These are phyloP conservation scores for Lyophyllum shimeji DNA, from an alignment of 768 basidiomycete genomes.

Conservation along the genomic window DNA sequence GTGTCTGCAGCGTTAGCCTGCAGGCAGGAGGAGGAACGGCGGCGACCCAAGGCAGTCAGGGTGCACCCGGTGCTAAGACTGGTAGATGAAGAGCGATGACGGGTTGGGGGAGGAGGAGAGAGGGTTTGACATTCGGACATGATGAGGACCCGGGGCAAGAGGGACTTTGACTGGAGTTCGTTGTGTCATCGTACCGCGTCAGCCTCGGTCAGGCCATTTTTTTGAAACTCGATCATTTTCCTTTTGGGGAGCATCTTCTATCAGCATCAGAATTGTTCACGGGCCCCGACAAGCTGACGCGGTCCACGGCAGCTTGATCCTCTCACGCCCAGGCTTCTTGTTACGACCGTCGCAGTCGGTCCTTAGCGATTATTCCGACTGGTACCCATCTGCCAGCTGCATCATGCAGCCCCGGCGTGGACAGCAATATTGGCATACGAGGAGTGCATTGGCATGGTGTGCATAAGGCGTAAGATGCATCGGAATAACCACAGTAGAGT, in stretches of 20 bases:
- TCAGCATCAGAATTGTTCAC: neutral
- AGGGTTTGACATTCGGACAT: constrained; percentile 21
- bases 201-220: constrained; percentile 10
- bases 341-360: too few relatives aligned
- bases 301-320: too few relatives aligned
- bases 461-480: constrained; percentile 6
- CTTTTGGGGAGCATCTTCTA: neutral
- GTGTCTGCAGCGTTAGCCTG: constrained; percentile 23
- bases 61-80: constrained; percentile 54
- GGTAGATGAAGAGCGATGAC: constrained; percentile 60
- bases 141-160: constrained; percentile 7
- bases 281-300: too few relatives aligned
- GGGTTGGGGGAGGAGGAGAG: constrained; percentile 41
- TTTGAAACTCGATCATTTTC: constrained; percentile 9
- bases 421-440: neutral
- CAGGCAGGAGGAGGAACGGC: constrained; percentile 51
- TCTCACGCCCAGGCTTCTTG: neutral
- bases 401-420: too few relatives aligned
- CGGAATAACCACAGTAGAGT: neutral
- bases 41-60: constrained; percentile 51
- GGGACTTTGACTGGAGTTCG: neutral
- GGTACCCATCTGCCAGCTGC: neutral
- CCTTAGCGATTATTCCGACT: neutral
- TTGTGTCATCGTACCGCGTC: constrained; percentile 8
- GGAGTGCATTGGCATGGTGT: constrained; percentile 1